These are phyloP conservation scores for Picea abies DNA, from an alignment of 83 land plant genomes.

Conservation along the genomic window DNA sequence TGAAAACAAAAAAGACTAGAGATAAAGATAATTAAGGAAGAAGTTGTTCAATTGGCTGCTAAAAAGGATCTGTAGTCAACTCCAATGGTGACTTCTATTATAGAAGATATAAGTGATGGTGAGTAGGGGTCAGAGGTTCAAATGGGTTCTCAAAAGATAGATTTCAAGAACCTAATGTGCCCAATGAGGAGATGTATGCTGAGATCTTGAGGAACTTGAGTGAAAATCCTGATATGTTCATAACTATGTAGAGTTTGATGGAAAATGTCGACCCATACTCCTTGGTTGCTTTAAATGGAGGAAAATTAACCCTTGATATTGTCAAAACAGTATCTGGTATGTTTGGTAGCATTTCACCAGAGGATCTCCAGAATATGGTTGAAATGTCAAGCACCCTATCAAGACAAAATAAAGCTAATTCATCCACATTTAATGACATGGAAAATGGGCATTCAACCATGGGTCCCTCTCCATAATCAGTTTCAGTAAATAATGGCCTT, in stretches of 20 bases:
- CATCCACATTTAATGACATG: constrained; percentile 14
- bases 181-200: constrained; percentile 12
- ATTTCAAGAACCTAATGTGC: not conserved
- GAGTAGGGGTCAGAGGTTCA: not conserved
- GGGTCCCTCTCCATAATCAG: constrained; percentile 12
- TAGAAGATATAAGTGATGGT: constrained; percentile 20
- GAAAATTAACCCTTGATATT: constrained; percentile 78
- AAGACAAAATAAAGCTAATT: constrained; percentile 11
- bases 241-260: constrained; percentile 76
- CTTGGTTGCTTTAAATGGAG: constrained; percentile 69
- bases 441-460: constrained; percentile 20
- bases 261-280: constrained; percentile 60
- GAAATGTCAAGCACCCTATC: constrained; percentile 51
- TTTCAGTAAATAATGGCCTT: not conserved
- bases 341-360: constrained; percentile 81
- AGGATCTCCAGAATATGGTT: constrained; percentile 86
- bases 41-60: constrained; percentile 32
- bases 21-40: constrained; percentile 65
- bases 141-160: not conserved
- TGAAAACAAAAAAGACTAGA: too few relatives aligned
- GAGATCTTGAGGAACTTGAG: constrained; percentile 37
- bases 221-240: constrained; percentile 77
- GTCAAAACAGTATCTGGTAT: constrained; percentile 73
- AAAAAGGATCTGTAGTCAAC: constrained; percentile 7
- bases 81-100: constrained; percentile 5